These are phyloP conservation scores for Kodamaea alishanica DNA, from an alignment of 1,139 yeast genomes.

Conservation along the genomic window DNA sequence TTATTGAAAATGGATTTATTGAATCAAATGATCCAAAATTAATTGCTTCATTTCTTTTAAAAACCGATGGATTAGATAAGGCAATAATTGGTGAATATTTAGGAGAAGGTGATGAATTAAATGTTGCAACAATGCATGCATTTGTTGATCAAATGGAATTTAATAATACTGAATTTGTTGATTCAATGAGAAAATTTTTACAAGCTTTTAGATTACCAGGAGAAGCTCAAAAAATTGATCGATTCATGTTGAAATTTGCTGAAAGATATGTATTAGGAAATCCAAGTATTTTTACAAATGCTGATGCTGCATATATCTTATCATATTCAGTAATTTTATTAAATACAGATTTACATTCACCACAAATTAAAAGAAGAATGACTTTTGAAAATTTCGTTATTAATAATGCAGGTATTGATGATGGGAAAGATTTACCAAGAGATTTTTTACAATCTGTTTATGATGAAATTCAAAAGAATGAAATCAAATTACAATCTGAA, in stretches of 20 bases:
- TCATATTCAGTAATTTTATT: slow-evolving; percentile 91
- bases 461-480: slow-evolving; percentile 74
- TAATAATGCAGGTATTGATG: slow-evolving; percentile 92
- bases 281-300: slow-evolving; percentile 80
- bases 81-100: slow-evolving; percentile 84
- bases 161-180: slow-evolving; percentile 64
- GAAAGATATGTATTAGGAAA: slow-evolving; percentile 87
- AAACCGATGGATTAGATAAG: slow-evolving; percentile 80
- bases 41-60: slow-evolving; percentile 71
- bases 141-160: slow-evolving; percentile 90
- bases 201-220: slow-evolving; percentile 95
- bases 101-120: slow-evolving; percentile 83
- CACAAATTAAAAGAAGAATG: slow-evolving; percentile 84
- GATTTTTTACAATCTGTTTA: slow-evolving; percentile 68
- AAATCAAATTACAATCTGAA: slow-evolving; percentile 87
- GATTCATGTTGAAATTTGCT: slow-evolving; percentile 95
- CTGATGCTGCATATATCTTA: slow-evolving; percentile 89
- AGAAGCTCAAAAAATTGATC: slow-evolving; percentile 95
- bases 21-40: slow-evolving; percentile 55
- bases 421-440: slow-evolving; percentile 77
- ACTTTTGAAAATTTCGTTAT: slow-evolving; percentile 77
- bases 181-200: slow-evolving; percentile 77
- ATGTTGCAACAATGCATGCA: slow-evolving; percentile 84
- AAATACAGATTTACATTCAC: slow-evolving; percentile 91
- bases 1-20: slow-evolving; percentile 64